A percentile compares a stretch with the other conserved stretches of the same genome.
These are phyloP conservation scores for Ustilago lituana DNA, from an alignment of 1,284 basidiomycete species.

Conservation along the genomic window DNA sequence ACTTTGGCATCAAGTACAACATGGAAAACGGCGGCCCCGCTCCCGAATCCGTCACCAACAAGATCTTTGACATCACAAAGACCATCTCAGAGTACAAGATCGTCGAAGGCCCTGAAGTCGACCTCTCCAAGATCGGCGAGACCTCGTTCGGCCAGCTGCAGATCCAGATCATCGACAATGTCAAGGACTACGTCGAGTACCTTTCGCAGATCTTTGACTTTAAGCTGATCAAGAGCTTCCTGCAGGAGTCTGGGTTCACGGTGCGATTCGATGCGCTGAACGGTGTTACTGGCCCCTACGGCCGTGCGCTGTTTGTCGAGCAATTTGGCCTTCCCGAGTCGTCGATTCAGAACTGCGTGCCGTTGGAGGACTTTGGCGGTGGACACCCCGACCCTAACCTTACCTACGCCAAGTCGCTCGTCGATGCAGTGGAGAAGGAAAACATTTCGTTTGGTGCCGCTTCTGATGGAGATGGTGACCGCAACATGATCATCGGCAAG, in stretches of 20 bases:
- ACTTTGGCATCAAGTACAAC: constrained; percentile 99
- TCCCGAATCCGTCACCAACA: constrained; percentile 91
- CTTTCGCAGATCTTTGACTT: constrained; percentile 95
- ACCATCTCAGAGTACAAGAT: constrained; percentile 85
- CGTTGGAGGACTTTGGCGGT: constrained; percentile 93
- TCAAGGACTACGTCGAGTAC: constrained; percentile 85
- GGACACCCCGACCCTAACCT: constrained; percentile 98
- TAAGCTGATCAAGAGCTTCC: constrained; percentile 87
- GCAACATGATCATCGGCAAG: constrained; percentile 99
- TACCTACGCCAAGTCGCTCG: constrained; percentile 94
- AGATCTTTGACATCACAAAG: constrained; percentile 91
- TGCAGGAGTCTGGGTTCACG: constrained; percentile 75
- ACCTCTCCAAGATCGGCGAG: constrained; percentile 84
- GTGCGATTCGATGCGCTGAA: constrained; percentile 96
- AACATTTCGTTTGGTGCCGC: constrained; percentile 94
- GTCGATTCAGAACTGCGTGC: constrained; percentile 89
- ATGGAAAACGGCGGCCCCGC: constrained; percentile 96
- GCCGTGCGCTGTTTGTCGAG: constrained; percentile 84
- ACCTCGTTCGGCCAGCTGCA: constrained; percentile 75
- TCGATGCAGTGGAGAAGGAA: constrained; percentile 87
- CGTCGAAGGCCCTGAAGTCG: constrained; percentile 81
- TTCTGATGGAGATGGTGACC: constrained; percentile 94
- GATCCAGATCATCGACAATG: constrained; percentile 93
- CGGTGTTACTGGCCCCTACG: constrained; percentile 98
- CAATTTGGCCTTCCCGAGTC: constrained; percentile 81